Evolutionary conservation across 2,329 filamentous ascomycete species (phyloP).

Genomic region (Diplodia sapinea): DNA sequence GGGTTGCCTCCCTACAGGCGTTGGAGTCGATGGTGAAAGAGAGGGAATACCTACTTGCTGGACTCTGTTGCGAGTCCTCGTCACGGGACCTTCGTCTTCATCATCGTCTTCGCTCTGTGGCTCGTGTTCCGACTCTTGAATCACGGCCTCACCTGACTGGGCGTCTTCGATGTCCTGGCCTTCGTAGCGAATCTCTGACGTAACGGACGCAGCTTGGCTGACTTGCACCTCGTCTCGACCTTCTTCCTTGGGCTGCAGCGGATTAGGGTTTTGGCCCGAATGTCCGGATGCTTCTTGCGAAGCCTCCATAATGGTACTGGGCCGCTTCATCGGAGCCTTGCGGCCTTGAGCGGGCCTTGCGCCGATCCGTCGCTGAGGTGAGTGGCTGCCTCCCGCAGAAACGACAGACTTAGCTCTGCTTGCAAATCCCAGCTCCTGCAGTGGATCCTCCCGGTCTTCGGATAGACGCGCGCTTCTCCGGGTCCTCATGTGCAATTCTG

Average conservation of each 20-base stretch:
- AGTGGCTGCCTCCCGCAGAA: constrained; percentile 56
- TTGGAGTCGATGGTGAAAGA: not conserved
- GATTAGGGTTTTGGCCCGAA: constrained; percentile 17
- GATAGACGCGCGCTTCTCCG: constrained; percentile 65
- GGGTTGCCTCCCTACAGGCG: not conserved
- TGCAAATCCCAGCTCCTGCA: constrained; percentile 64
- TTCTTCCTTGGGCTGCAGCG: constrained; percentile 13
- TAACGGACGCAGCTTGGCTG: constrained; percentile 18
- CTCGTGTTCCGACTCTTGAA: constrained; percentile 50
- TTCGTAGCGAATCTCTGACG: constrained; percentile 26
- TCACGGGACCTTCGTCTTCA: constrained; percentile 62
- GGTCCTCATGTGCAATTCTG: constrained; percentile 38
- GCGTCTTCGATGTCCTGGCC: constrained; percentile 9
- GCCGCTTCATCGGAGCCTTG: constrained; percentile 57
- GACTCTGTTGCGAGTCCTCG: constrained; percentile 51
- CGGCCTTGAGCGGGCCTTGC: constrained; percentile 48
- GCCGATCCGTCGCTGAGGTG: constrained; percentile 40
- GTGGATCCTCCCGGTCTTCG: constrained; percentile 61
- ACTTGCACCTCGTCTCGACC: constrained; percentile 16
- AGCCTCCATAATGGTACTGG: constrained; percentile 59
- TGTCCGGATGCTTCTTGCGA: constrained; percentile 52
- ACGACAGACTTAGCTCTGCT: constrained; percentile 63
- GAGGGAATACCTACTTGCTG: constrained; percentile 30
- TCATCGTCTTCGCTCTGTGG: constrained; percentile 41
- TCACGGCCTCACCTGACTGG: constrained; percentile 42